These are phyloP conservation scores for Hylodesmum podocarpum DNA, from an alignment of 306 rosid species.

Conservation along the genomic window DNA sequence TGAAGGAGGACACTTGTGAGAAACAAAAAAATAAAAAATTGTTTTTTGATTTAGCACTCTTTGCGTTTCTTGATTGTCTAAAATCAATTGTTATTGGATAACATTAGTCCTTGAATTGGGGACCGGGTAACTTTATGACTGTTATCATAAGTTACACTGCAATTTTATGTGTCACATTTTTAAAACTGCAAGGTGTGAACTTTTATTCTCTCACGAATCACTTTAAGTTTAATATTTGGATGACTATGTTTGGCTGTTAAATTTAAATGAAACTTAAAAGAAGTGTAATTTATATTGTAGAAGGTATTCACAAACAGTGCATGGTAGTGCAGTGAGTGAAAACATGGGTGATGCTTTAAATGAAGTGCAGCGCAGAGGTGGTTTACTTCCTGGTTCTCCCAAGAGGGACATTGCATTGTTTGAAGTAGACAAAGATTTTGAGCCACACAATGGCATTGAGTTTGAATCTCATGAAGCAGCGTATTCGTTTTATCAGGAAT, in stretches of 20 bases:
- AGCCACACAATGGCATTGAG: conserved; percentile 79
- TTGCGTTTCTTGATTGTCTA: neutral
- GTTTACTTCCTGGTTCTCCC: conserved; percentile 44
- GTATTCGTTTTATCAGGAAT: conserved; percentile 81
- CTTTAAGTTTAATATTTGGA: neutral
- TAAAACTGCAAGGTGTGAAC: neutral
- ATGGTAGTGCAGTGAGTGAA: conserved; percentile 33
- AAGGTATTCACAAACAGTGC: conserved; percentile 39
- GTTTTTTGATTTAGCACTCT: neutral
- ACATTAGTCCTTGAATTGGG: neutral
- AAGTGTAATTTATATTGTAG: conserved; percentile 18
- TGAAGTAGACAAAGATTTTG: conserved; percentile 76
- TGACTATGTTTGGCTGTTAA: conserved; percentile 5
- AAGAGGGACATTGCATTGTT: conserved; percentile 52
- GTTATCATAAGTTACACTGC: neutral
- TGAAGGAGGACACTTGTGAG: too few relatives aligned
- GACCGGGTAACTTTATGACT: conserved; percentile 5
- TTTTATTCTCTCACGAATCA: neutral
- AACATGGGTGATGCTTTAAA: conserved; percentile 56
- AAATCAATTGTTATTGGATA: neutral
- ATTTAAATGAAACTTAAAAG: neutral
- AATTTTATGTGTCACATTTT: neutral
- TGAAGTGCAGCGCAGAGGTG: conserved; percentile 52
- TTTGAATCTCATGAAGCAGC: conserved; percentile 86
- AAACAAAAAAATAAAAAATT: neutral